Evolutionary conservation across 768 basidiomycete species (phyloP), one percentile per base, ranked within the genome.

Genomic region (Royoungia palumana): DNA sequence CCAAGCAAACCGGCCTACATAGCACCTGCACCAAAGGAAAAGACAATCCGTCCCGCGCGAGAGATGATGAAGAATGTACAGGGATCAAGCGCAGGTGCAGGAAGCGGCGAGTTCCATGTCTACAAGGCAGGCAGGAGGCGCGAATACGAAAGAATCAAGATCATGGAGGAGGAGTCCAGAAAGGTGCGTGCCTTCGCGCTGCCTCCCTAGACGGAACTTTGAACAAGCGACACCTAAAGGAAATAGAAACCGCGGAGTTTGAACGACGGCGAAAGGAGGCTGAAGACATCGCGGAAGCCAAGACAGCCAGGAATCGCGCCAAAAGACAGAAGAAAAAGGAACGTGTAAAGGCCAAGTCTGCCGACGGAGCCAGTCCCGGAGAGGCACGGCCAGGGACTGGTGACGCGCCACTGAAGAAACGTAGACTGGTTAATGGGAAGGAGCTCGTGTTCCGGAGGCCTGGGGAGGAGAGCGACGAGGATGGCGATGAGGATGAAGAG

Each of bases 41-140:
- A 90, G 73, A 76, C 75, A 0, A 74, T 97, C 25, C 75, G 93
- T 17, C 75, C 94, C 1, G 76, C 94, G 9, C 77, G 90, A 41
- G 96, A 93, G 66, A 93, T 93, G 90, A 97, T 99, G 90, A 97
- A 96, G 78, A 98, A 98, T 59, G 95, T 99, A 7, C 94, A 97
- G 68, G 96, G 96, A 0, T 94, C 91, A 14, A 92, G 90, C 67
- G 94, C 96, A 7, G 96, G 95, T 38, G 96, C 96, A 16, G 96
- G 96, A 43, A 92, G 89, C 48, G 95, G 95, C 36, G 94, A 95
- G 69, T 97, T 98, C 63, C 96, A 99, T 65, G 96, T 99, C 0
- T 99, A 98, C 74, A 98, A 98, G 65, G 94, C 95, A 16, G 84
- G 86, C 55, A 74, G 96, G 53, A 78, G 95, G 63, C 77, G 95